phyloP scores from a whole-genome alignment of 495 filamentous ascomycete genomes.

The Evernia prunastri region DNA sequence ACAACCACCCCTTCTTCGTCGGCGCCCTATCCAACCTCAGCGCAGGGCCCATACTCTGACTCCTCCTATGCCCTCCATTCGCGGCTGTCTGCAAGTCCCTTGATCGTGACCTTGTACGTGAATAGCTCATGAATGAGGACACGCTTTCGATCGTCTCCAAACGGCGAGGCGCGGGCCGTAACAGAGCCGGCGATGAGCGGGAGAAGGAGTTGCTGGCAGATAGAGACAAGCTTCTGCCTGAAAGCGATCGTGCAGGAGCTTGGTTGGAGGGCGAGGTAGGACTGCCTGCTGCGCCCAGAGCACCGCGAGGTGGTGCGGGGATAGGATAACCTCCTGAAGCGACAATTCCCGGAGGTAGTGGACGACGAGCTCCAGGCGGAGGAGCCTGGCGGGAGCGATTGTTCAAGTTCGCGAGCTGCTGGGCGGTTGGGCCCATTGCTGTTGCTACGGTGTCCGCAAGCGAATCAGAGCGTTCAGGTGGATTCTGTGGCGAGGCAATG shows the following conservation, averaged over 20 bases:
- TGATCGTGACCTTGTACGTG: conserved; percentile 27
- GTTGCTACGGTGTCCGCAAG: conserved; percentile 1
- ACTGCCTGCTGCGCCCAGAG: conserved; percentile 32
- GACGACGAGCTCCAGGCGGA: conserved; percentile 9
- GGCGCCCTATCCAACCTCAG: conserved; percentile 19
- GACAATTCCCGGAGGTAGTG: conserved; percentile 11
- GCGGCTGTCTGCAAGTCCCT: conserved; percentile 32
- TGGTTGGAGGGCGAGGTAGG: conserved; percentile 35
- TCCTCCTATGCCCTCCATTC: conserved; percentile 41
- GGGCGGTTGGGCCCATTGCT: conserved; percentile 22
- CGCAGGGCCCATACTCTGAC: conserved; percentile 26
- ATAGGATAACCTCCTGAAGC: conserved; percentile 17
- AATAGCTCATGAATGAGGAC: conserved; percentile 25
- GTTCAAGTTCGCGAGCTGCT: conserved; percentile 28
- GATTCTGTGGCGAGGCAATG: conserved; percentile 15
- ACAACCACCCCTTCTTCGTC: conserved; percentile 35
- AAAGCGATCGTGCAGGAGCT: conserved; percentile 11
- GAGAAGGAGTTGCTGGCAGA: conserved; percentile 19
- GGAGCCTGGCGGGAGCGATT: conserved; percentile 26
- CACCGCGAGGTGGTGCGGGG: conserved; percentile 25
- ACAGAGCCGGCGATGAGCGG: conserved; percentile 27
- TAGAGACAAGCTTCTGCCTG: conserved; percentile 8
- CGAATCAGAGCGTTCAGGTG: conserved; percentile 5
- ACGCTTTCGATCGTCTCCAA: conserved; percentile 46
- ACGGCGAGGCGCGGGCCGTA: conserved; percentile 42